phyloP scores from a whole-genome alignment of 2,329 filamentous ascomycete species.

The Achaetomium macrosporum region DNA sequence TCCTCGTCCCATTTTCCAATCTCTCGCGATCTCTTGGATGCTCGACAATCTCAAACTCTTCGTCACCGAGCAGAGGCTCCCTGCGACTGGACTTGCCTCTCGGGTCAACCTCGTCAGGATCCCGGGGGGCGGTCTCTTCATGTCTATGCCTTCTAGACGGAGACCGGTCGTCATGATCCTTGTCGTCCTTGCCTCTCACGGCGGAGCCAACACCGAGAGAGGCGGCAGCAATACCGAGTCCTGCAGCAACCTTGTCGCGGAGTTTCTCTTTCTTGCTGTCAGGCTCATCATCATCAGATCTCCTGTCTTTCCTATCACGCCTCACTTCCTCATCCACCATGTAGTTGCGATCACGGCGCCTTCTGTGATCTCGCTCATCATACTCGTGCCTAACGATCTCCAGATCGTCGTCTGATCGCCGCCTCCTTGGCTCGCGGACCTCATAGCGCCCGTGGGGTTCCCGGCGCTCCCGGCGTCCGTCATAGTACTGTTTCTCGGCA shows the following conservation, averaged over 20 bases:
- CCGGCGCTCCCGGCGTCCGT: constrained; percentile 38
- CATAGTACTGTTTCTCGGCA: constrained; percentile 31
- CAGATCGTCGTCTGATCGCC: constrained; percentile 28
- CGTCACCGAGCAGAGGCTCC: constrained; percentile 23
- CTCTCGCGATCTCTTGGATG: constrained; percentile 21
- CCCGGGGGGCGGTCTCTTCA: constrained; percentile 13
- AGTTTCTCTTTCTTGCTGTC: constrained; percentile 37
- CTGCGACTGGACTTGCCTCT: constrained; percentile 15
- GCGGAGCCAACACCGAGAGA: constrained; percentile 40
- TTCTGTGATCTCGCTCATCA: constrained; percentile 17
- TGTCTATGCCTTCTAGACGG: constrained; percentile 15
- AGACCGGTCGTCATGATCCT: constrained; percentile 28
- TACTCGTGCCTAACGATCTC: constrained; percentile 19
- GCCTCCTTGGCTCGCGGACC: constrained; percentile 24
- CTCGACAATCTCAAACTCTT: constrained; percentile 26
- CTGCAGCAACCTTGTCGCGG: constrained; percentile 44
- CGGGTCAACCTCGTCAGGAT: constrained; percentile 14
- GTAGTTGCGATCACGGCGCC: constrained; percentile 10
- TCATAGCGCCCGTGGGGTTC: constrained; percentile 23
- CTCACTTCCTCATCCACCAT: constrained; percentile 13
- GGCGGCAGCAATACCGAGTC: constrained; percentile 44
- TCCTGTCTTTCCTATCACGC: constrained; percentile 22
- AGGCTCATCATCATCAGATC: constrained; percentile 32
- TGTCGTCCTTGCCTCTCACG: constrained; percentile 36
- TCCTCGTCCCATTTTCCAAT: constrained; percentile 20